Evolutionary conservation across 78 protist species (phyloP).

Genomic region (Emiliania huxleyi): DNA sequence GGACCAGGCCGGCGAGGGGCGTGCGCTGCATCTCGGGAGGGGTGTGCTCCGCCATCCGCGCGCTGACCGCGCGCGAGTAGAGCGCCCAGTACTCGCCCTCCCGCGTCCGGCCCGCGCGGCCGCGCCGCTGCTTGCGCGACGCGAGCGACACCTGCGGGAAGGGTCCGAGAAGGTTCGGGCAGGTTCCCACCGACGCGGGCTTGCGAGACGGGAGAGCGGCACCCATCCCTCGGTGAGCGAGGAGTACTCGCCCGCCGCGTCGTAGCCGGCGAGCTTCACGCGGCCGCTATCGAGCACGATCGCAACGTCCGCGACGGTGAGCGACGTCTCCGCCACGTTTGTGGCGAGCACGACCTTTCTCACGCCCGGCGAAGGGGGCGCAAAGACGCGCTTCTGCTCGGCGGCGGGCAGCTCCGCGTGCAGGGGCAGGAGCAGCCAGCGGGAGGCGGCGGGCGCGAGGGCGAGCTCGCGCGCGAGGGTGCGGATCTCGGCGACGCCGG

Average conservation of each 20-base stretch:
- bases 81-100: constrained; percentile 68
- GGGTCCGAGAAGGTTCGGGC: too few species aligned
- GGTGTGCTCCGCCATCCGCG: constrained; percentile 14
- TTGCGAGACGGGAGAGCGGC: not conserved
- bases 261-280: constrained; percentile 78
- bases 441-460: not conserved
- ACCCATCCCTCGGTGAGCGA: not conserved
- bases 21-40: constrained; percentile 85
- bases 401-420: not conserved
- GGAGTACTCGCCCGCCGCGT: not conserved
- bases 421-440: constrained; percentile 14
- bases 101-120: constrained; percentile 91
- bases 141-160: constrained; percentile 54
- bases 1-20: constrained; percentile 76
- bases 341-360: constrained; percentile 76
- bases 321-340: constrained; percentile 53
- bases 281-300: constrained; percentile 93
- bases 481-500: constrained; percentile 27
- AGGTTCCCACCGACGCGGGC: too few species aligned
- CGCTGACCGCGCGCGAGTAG: not conserved
- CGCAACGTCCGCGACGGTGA: constrained; percentile 70
- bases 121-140: constrained; percentile 86
- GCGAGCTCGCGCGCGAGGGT: not conserved
- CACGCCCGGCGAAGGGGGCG: not conserved
- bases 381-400: not conserved